Evolutionary conservation across 352 stramenopile species (phyloP), one percentile per base, ranked within the genome.

Genomic region (Pythium guiyangense): DNA sequence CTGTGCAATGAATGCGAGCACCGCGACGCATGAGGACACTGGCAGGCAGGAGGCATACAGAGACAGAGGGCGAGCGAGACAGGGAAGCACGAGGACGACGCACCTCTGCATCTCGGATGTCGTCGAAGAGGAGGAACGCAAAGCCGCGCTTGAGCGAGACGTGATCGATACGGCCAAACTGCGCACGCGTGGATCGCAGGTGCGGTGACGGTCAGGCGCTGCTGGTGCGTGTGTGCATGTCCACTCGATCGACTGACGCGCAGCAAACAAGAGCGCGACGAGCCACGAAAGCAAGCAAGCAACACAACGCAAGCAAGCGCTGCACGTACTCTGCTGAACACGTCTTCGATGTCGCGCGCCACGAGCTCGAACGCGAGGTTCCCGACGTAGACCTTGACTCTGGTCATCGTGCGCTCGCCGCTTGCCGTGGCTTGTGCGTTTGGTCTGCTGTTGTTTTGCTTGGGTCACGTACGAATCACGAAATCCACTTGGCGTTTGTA

Each of bases 361-460:
- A 77, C 66, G 39, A 80, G 54, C 43, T 84, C 69, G 59, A 76
- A 84, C 62, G 75, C 69, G 42, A 86, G 61, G 53, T 88, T 88
- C 29, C 77, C 77, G 42, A 88, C 71, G 57, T 86, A 88, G 49
- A 88, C 57, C 67, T 86, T 88, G n/a, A 71, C 71, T 12, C 10
- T 4, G 17, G 10, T 47, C 60, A 77, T 84, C 8, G 62, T 55
- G 58, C 64, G 65, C 18, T 27, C 9, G 4, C 11, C 22, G 27
- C 25, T 52, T 20, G 18, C 17, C 10, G 17, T 42, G 2, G 15
- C 31, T 49, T 26, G 26, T 31, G 35, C 37, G 35, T 43, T 12
- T 49, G 12, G 27, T 39, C 34, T 9, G 14, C 10, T 39, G 9
- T 39, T n/a, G 14, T n/a, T 44, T 37, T 10, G 31, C 31, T 37